A percentile compares a stretch with the other conserved stretches of the same genome.
These are phyloP conservation scores for Phytophthora kernoviae DNA, from an alignment of 352 stramenopile genomes.

Conservation along the genomic window DNA sequence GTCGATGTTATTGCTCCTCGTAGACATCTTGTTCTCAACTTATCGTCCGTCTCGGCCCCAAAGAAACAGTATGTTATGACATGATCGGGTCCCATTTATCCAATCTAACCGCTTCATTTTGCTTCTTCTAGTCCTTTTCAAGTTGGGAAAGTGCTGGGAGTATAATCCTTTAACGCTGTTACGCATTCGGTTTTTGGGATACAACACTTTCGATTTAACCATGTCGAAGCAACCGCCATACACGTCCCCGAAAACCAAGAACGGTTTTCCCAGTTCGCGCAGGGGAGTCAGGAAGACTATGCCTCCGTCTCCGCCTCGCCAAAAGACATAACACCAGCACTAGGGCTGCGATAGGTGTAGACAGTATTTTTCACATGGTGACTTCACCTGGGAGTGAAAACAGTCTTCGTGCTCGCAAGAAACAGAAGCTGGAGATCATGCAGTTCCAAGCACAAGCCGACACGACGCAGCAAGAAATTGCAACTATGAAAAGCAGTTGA, in stretches of 20 bases:
- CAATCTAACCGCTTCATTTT: no score
- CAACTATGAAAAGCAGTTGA: conserved; percentile 32
- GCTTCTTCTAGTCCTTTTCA: no score
- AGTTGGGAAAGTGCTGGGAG: no score
- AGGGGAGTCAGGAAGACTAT: no score
- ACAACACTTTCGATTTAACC: no score
- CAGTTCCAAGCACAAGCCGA: conserved; percentile 40
- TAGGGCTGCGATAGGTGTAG: neutral
- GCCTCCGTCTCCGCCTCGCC: no score
- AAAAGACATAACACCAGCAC: neutral
- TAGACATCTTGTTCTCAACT: neutral
- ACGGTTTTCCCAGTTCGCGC: no score
- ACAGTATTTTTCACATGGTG: neutral
- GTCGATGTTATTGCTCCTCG: neutral
- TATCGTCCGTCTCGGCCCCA: neutral
- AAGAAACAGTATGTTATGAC: neutral
- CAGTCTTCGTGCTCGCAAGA: conserved; percentile 39
- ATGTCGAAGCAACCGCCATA: no score
- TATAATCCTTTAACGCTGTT: no score
- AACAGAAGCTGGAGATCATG: conserved; percentile 51
- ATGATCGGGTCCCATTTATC: no score
- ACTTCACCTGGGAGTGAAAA: neutral
- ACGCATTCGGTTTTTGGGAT: no score
- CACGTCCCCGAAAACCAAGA: no score
- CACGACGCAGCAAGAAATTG: conserved; percentile 40